phyloP scores from a whole-genome alignment of 2,329 filamentous ascomycete genomes.

The Colletotrichum acutatum region DNA sequence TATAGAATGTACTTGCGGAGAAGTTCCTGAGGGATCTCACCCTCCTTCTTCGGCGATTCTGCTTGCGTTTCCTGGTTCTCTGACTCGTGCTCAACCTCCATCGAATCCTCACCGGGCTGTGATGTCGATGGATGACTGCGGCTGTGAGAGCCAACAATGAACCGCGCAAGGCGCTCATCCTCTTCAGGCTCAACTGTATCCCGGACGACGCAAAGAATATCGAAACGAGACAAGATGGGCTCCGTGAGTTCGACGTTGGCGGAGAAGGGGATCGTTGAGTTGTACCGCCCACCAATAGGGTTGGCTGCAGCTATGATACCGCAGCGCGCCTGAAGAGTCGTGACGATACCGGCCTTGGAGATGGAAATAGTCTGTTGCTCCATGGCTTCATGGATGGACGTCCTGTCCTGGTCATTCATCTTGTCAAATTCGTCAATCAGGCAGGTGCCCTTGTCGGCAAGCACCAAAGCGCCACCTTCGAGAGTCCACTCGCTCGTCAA shows the following conservation, averaged over 20 bases:
- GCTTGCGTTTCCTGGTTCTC: slow-evolving; percentile 52
- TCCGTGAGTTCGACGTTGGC: slow-evolving; percentile 97
- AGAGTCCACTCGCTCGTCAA: slow-evolving; percentile 97
- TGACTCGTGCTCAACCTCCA: slow-evolving; percentile 72
- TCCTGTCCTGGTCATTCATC: slow-evolving; percentile 99
- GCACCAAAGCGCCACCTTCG: slow-evolving; percentile 93
- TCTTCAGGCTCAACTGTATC: slow-evolving; percentile 94
- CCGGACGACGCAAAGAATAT: slow-evolving; percentile 94
- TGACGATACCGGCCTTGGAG: slow-evolving; percentile 98
- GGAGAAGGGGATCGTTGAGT: slow-evolving; percentile 94
- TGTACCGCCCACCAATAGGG: slow-evolving; percentile 95
- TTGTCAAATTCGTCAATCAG: slow-evolving; percentile 99
- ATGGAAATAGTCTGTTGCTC: slow-evolving; percentile 99
- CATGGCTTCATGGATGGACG: slow-evolving; percentile 99
- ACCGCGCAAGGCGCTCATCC: slow-evolving; percentile 92
- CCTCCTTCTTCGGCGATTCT: slow-evolving; percentile 54
- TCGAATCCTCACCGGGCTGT: slow-evolving; percentile 62
- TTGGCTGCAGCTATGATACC: slow-evolving; percentile 97
- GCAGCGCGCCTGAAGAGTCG: slow-evolving; percentile 93
- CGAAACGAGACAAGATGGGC: slow-evolving; percentile 97
- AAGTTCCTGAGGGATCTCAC: slow-evolving; percentile 89
- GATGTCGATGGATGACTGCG: slow-evolving; percentile 79
- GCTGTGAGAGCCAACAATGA: slow-evolving; percentile 94
- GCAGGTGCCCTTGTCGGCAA: slow-evolving; percentile 94
- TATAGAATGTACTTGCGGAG: slow-evolving; percentile 97